Evolutionary conservation across 345 rosid genomes (phyloP).

Genomic region (Camelina hispida): DNA sequence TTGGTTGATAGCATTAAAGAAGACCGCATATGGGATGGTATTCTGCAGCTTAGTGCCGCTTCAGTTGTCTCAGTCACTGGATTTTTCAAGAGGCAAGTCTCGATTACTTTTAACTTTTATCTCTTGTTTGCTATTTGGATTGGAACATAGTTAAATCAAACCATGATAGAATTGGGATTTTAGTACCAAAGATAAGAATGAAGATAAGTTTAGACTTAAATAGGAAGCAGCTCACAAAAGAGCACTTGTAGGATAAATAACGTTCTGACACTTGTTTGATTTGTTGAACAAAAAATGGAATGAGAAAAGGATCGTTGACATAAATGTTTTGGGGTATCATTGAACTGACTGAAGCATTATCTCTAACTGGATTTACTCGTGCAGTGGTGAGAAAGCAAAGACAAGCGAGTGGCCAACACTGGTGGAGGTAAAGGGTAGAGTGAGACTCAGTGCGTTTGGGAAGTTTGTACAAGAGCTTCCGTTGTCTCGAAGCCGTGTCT

Average conservation of each 20-base stretch:
- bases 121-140: conserved; percentile 12
- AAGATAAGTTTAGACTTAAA: background rate
- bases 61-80: conserved; percentile 58
- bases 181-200: background rate
- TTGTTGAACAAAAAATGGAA: background rate
- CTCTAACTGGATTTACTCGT: conserved; percentile 28
- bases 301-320: background rate
- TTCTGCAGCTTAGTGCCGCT: conserved; percentile 66
- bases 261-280: background rate
- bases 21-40: conserved; percentile 79
- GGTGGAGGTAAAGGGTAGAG: conserved; percentile 93
- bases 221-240: background rate
- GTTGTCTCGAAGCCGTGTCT: conserved; percentile 90
- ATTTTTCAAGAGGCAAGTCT: conserved; percentile 72
- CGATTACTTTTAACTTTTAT: background rate
- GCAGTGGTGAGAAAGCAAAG: conserved; percentile 85
- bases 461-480: conserved; percentile 93
- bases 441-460: conserved; percentile 87
- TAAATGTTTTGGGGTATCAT: background rate
- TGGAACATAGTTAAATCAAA: conserved; percentile 18
- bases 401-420: conserved; percentile 70
- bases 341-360: background rate
- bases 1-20: conserved; percentile 43
- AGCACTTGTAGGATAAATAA: conserved; percentile 6
- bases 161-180: background rate